Conservation (phyloP, 2,329 filamentous ascomycete genomes). For the Periconia digitata region DNA sequence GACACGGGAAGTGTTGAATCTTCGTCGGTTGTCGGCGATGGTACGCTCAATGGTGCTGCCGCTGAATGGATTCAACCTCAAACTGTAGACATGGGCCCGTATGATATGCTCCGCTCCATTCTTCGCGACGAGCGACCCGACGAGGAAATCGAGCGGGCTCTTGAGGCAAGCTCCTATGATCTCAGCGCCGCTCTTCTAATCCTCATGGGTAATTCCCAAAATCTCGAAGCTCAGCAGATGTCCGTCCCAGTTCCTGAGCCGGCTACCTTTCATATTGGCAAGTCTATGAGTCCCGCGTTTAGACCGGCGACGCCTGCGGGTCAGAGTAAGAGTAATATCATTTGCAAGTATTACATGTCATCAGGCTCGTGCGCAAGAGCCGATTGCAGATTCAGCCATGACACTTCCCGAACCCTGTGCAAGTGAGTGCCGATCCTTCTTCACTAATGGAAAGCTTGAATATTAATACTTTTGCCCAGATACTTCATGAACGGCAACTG, state of each 20-base stretch:
- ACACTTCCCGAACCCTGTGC: slow-evolving; percentile 94
- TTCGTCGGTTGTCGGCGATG: slow-evolving; percentile 70
- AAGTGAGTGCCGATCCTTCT: slow-evolving; percentile 67
- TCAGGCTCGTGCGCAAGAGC: slow-evolving; percentile 94
- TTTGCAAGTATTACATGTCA: slow-evolving; percentile 96
- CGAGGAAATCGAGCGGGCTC: slow-evolving; percentile 89
- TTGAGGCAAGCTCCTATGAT: slow-evolving; percentile 89
- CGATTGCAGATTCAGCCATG: slow-evolving; percentile 96
- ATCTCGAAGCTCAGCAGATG: slow-evolving; percentile 51
- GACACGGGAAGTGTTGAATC: slow-evolving; percentile 80
- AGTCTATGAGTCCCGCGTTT: slow-evolving; percentile 75
- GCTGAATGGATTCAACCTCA: slow-evolving; percentile 73
- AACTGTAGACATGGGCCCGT: slow-evolving; percentile 91
- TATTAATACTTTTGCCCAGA: slow-evolving; percentile 51
- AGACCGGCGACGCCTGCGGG: slow-evolving; percentile 75
- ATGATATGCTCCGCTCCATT: slow-evolving; percentile 96
- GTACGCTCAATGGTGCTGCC: slow-evolving; percentile 74
- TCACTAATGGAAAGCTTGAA: slow-evolving; percentile 11
- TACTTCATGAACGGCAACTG: slow-evolving; percentile 98
- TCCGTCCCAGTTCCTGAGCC: slow-evolving; percentile 56
- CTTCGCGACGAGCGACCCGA: slow-evolving; percentile 85
- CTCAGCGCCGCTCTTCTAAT: slow-evolving; percentile 87
- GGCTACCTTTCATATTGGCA: slow-evolving; percentile 77
- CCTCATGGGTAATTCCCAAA: slow-evolving; percentile 73
- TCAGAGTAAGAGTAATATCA: slow-evolving; percentile 79